Evolutionary conservation across 78 protist species (phyloP), one percentile per base, ranked within the genome.

Genomic region (Tieghemostelium lacteum): DNA sequence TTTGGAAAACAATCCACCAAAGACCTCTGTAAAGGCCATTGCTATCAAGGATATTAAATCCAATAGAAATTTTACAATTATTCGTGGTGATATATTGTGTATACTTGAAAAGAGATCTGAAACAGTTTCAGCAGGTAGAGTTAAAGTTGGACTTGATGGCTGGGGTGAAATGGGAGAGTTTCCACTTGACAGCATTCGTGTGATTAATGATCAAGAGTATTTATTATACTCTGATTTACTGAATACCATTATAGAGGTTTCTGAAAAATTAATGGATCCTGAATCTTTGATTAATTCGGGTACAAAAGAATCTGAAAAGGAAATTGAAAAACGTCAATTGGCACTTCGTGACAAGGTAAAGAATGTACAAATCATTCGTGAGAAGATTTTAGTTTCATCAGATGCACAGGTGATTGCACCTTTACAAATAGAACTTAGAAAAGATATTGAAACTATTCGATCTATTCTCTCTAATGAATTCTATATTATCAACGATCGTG

Each of bases 121-220:
- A 16, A 26, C 34, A 0, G 31, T 36, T 8, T 31, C 50, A 31
- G n/a, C 3, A 0, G 91, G 91, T 33, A 14, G 91, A 20, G 73
- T 83, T n/a, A 69, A 45, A 31, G 67, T 49, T 26, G 91, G 91
- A n/a, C 36, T 83, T n/a, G 91, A 83, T 69, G 91, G 91, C 2
- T 83, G 91, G 91, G 65, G 91, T 33, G 91, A 83, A 4, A 50
- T 33, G 3, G 57, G 61, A 0, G 91, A 83, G n/a, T 83, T 83
- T 16, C 91, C 91, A 39, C 26, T n/a, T 3, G 72, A 57, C 16
- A 19, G 42, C 0, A 57, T 83, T n/a, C 12, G 91, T 14, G 6
- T 58, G 4, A 73, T 83, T n/a, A 10, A 36, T 2, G 57, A 69
- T 0, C 7, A 29, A 5, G 91, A 83, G 26, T 83, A 83, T 33